phyloP scores from a whole-genome alignment of 1,284 basidiomycete genomes.

The Irpex sp. region DNA sequence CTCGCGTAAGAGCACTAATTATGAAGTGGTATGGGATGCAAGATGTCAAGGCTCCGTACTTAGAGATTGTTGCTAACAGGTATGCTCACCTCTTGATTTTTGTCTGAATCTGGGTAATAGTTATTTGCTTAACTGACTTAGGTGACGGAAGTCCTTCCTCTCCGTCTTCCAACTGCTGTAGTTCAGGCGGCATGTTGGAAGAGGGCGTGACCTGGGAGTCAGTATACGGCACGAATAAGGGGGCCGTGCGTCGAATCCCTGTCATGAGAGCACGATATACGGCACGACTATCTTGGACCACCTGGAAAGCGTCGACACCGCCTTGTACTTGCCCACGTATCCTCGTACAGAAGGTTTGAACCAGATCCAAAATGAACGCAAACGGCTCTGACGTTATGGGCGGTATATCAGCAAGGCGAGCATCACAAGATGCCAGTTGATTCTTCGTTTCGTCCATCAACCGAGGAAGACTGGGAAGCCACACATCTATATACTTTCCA shows the following conservation, averaged over 20 bases:
- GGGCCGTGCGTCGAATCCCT: conserved; percentile 24
- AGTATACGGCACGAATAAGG: conserved; percentile 9
- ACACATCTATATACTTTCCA: conserved; percentile 15
- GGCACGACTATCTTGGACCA: conserved; percentile 32
- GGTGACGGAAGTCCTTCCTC: neutral
- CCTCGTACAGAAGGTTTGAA: conserved; percentile 39
- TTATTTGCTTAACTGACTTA: neutral
- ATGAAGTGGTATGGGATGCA: neutral
- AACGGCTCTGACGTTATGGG: conserved; percentile 34
- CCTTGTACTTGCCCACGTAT: conserved; percentile 35
- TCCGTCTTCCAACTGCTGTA: conserved; percentile 5
- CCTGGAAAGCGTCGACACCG: conserved; percentile 22
- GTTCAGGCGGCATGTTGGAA: neutral
- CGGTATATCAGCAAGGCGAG: conserved; percentile 39
- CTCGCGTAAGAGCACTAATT: conserved; percentile 41
- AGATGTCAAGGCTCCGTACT: neutral
- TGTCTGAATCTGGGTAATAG: conserved; percentile 11
- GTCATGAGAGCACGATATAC: conserved; percentile 31
- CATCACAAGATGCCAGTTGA: conserved; percentile 31
- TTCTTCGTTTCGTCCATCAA: conserved; percentile 28
- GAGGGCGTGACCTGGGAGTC: neutral
- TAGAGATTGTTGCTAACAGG: neutral
- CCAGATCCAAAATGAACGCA: conserved; percentile 38
- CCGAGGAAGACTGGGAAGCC: conserved; percentile 34
- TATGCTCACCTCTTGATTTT: conserved; percentile 17